Percentiles rank a stretch among this genome's conserved stretches.
Evolutionary conservation across 345 rosid species (phyloP).

Genomic region (Viola odorata): DNA sequence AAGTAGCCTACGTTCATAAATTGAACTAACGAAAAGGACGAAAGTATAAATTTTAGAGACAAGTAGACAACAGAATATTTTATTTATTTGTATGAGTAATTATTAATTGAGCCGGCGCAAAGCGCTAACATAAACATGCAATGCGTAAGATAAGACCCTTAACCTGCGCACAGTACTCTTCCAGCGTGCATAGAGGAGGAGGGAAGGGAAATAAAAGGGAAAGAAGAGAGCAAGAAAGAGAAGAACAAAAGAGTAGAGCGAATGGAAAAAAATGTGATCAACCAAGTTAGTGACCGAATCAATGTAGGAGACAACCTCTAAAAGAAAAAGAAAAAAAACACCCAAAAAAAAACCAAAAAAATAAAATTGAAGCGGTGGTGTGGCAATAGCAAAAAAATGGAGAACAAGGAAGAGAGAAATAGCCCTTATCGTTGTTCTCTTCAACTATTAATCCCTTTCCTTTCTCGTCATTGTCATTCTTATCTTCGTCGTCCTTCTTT

Average conservation of each 20-base stretch:
- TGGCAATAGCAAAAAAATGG: slow-evolving; percentile 84
- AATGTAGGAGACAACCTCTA: slow-evolving; percentile 9
- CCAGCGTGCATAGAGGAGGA: slow-evolving; percentile 20
- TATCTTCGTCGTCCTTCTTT: slow-evolving; percentile 17
- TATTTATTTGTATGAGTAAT: too few species aligned
- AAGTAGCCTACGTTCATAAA: too few species aligned
- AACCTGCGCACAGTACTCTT: slow-evolving; percentile 31
- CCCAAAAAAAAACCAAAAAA: slow-evolving; percentile 10
- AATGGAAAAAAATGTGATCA: slow-evolving; percentile 1
- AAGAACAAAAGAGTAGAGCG: background rate
- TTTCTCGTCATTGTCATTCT: slow-evolving; percentile 33
- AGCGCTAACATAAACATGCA: background rate
- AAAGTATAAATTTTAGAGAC: too few species aligned
- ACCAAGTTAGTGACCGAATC: slow-evolving; percentile 25
- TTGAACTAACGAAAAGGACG: too few species aligned
- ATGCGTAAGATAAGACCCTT: slow-evolving; percentile 21
- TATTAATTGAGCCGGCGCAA: too few species aligned
- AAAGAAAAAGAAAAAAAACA: slow-evolving; percentile 7
- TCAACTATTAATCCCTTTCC: slow-evolving; percentile 24
- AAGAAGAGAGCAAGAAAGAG: slow-evolving; percentile 1
- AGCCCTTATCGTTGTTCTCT: slow-evolving; percentile 19
- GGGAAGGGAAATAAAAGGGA: slow-evolving; percentile 18
- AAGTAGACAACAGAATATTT: too few species aligned
- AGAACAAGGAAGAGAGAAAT: slow-evolving; percentile 34
- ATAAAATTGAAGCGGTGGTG: slow-evolving; percentile 34